Evolutionary conservation across 345 rosid genomes (phyloP).

Genomic region (Litchi chinensis): DNA sequence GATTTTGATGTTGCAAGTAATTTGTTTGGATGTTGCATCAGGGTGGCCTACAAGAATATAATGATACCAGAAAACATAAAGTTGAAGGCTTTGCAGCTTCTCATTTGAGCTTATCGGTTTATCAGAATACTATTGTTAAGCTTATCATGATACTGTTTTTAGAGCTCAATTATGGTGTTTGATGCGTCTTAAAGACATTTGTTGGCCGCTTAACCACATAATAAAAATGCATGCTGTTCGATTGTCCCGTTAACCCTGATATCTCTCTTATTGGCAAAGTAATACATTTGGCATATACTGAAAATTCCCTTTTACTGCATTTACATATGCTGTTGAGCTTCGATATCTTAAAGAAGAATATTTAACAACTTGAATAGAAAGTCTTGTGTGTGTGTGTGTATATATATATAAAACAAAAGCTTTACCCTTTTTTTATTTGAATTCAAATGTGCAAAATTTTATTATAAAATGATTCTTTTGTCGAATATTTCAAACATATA

Average conservation of each 20-base stretch:
- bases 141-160: conserved; percentile 17
- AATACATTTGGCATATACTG: no score
- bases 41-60: not conserved
- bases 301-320: no score
- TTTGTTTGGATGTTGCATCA: not conserved
- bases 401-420: no score
- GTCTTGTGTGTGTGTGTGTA: no score
- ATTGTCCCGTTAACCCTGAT: not conserved
- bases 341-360: no score
- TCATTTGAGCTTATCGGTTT: conserved; percentile 1
- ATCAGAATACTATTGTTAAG: not conserved
- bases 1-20: not conserved
- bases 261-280: not conserved
- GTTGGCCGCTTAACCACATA: not conserved
- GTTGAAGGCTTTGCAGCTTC: not conserved
- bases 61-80: not conserved
- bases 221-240: not conserved
- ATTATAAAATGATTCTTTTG: no score
- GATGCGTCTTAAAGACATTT: not conserved
- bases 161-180: not conserved
- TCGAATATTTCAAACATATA: no score
- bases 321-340: no score
- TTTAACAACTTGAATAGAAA: no score
- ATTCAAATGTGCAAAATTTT: no score
- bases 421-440: no score